Base-by-base conservation (phyloP, 441 rosid species). In the Euphorbia celastroides region DNA sequence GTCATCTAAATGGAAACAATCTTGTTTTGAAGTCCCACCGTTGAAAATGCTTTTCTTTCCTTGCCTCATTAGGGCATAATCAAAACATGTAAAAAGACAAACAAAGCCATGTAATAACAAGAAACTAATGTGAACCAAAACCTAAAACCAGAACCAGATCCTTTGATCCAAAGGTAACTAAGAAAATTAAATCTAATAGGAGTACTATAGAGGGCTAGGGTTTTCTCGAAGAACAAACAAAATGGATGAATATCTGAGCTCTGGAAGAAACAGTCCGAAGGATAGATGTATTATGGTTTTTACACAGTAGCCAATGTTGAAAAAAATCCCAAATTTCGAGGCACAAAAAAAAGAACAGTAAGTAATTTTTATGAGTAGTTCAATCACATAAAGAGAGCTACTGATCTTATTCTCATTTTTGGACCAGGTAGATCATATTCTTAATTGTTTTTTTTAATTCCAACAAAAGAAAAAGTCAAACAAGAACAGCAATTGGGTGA, bases 371-470 rank as follows among this genome's bases (percentile, higher is more conserved):
- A 34, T 34, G 9, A 34, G 38, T 34, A 34, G 38, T 34, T 88
- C 88, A 85, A 85, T 88, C 93, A 80, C 77, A 67, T 74, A 77
- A 86, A 82, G 81, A 74, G 68, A 71, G 72, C 66, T 27, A 60
- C 75, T 74, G 73, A 72, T 80, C 80, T 76, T 79, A 70, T 73
- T 69, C 77, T 70, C 64, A 78, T 38, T 72, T 46, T 74, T 46
- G 84, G 87, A 79, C 80, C n/a, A n/a, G n/a, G n/a, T n/a, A n/a
- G n/a, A n/a, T n/a, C n/a, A n/a, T n/a, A n/a, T n/a, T n/a, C n/a
- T n/a, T n/a, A n/a, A n/a, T n/a, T n/a, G n/a, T 72, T 36, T 44
- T 72, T 74, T 78, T 63, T 34, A 77, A 72, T 75, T 74, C 80
- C 82, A 73, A 73, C 52, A 74, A 80, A 70, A n/a, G 74, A 78